phyloP scores from a whole-genome alignment of 2,329 filamentous ascomycete genomes.

The Cladosporium sp. region DNA sequence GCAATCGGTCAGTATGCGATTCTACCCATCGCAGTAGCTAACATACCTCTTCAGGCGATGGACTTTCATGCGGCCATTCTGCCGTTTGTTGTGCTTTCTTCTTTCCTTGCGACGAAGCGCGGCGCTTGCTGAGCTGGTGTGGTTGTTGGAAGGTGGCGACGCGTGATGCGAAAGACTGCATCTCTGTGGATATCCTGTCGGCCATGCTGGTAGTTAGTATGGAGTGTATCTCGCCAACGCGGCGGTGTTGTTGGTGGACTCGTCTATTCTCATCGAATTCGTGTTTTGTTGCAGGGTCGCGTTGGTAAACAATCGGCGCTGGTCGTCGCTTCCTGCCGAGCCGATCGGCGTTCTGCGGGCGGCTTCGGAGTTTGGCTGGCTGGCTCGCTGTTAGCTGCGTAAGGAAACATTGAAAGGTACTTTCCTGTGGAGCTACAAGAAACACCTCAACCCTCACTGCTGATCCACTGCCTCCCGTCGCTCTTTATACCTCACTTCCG shows the following conservation, averaged over 20 bases:
- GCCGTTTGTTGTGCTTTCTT: constrained; percentile 57
- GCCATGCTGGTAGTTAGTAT: constrained; percentile 29
- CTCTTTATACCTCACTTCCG: constrained; percentile 1
- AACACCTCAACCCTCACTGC: background rate
- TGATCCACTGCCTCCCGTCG: background rate
- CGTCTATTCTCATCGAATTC: background rate
- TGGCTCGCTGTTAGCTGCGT: background rate
- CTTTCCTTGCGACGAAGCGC: constrained; percentile 64
- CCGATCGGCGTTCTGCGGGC: constrained; percentile 8
- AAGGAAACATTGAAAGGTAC: background rate
- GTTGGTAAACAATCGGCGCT: constrained; percentile 11
- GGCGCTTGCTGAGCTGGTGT: constrained; percentile 65
- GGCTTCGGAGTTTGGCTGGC: constrained; percentile 3
- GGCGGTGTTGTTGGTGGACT: background rate
- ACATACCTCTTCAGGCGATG: constrained; percentile 63
- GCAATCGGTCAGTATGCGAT: constrained; percentile 23
- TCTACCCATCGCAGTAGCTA: constrained; percentile 23
- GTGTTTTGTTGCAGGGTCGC: constrained; percentile 7
- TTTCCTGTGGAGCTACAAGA: constrained; percentile 6
- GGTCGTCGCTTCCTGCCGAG: background rate
- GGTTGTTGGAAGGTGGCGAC: constrained; percentile 74
- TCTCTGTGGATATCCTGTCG: constrained; percentile 42
- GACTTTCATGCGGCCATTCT: constrained; percentile 74
- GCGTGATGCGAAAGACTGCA: constrained; percentile 71
- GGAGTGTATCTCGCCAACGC: constrained; percentile 9